These are phyloP conservation scores for Calonectria fujianensis DNA, from an alignment of 2,329 filamentous ascomycete genomes.

Conservation along the genomic window DNA sequence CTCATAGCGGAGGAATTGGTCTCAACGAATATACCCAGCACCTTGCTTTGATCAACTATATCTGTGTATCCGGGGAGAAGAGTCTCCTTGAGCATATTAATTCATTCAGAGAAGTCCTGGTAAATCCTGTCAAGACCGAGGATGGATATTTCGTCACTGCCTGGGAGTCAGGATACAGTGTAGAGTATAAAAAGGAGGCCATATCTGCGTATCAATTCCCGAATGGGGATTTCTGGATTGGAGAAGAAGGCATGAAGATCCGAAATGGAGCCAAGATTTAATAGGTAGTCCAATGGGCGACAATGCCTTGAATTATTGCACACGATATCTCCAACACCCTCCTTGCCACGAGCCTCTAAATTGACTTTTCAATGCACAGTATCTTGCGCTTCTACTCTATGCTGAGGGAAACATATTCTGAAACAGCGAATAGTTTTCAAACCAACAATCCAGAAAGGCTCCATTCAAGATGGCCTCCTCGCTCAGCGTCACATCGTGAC, in stretches of 20 bases:
- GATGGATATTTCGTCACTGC: conserved; percentile 93
- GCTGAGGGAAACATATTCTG: conserved; percentile 11
- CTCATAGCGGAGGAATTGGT: conserved; percentile 91
- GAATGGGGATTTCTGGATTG: conserved; percentile 57
- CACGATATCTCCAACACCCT: not conserved
- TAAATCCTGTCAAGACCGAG: conserved; percentile 85
- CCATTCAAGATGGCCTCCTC: not conserved
- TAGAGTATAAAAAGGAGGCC: conserved; percentile 91
- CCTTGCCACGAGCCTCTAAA: too few relatives aligned
- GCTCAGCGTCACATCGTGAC: not conserved
- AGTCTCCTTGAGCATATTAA: conserved; percentile 93
- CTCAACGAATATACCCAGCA: conserved; percentile 96
- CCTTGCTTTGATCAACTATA: conserved; percentile 92
- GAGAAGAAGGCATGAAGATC: conserved; percentile 39
- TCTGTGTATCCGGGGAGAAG: conserved; percentile 87
- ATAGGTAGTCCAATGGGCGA: not conserved
- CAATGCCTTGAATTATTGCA: not conserved
- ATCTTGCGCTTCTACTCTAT: not conserved
- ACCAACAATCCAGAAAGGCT: not conserved
- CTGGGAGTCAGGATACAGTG: conserved; percentile 77
- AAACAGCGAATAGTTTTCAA: not conserved
- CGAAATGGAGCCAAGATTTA: conserved; percentile 1
- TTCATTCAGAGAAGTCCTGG: conserved; percentile 93
- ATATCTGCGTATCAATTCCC: conserved; percentile 88
- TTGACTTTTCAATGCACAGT: too few relatives aligned